Percentiles rank a stretch among this genome's conserved stretches.
Evolutionary conservation across 768 basidiomycete species (phyloP).

Genomic region (Kockovaella imperatae): DNA sequence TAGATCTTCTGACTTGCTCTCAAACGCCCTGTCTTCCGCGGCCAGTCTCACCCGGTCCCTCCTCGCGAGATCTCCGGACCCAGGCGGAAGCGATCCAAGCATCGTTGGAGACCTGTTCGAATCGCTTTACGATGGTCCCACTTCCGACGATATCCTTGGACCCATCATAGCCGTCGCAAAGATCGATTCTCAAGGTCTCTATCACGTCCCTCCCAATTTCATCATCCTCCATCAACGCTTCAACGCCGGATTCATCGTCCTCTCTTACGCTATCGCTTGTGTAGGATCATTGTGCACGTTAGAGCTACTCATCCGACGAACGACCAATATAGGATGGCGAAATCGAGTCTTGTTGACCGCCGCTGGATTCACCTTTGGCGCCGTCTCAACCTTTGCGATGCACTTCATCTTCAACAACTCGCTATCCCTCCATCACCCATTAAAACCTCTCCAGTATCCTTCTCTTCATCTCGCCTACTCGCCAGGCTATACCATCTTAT

Average conservation of each 20-base stretch:
- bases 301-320: constrained; percentile 44
- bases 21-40: too few species aligned
- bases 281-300: constrained; percentile 44
- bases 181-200: not conserved
- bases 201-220: constrained; percentile 24
- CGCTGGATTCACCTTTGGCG: constrained; percentile 43
- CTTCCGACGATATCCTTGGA: not conserved
- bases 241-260: constrained; percentile 39
- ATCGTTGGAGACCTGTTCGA: too few species aligned
- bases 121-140: too few species aligned
- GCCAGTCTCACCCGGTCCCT: too few species aligned
- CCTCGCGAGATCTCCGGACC: too few species aligned
- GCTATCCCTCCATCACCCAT: constrained; percentile 36
- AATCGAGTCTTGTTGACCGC: constrained; percentile 38
- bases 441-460: constrained; percentile 9
- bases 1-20: too few species aligned
- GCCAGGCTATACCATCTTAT: constrained; percentile 42
- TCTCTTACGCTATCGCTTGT: constrained; percentile 41
- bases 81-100: too few species aligned
- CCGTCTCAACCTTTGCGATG: constrained; percentile 45
- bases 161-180: not conserved
- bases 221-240: constrained; percentile 35
- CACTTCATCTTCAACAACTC: constrained; percentile 46
- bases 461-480: constrained; percentile 38
- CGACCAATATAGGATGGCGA: constrained; percentile 40